Conservation (phyloP, 225 moss, liverwort and hornwort genomes). For the Sphagnum contortum region DNA sequence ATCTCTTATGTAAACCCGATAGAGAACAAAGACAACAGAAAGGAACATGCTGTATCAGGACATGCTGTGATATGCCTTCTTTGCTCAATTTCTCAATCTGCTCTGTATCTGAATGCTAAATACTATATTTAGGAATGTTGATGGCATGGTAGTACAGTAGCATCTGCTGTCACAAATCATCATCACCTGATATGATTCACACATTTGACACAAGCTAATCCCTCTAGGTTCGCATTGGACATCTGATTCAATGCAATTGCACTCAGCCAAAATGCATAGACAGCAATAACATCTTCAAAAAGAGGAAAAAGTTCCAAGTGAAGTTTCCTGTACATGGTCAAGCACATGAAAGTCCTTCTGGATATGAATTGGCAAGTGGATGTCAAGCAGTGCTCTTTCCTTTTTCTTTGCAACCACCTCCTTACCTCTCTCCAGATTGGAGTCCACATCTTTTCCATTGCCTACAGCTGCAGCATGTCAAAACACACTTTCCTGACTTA, state of each 20-base stretch:
- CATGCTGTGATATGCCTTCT: no score
- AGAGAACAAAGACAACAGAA: background rate
- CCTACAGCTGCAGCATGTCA: background rate
- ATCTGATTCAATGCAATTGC: no score
- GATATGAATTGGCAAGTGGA: constrained; percentile 44
- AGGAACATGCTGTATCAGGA: background rate
- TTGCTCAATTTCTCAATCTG: background rate
- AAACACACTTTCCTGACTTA: background rate
- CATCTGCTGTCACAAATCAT: no score
- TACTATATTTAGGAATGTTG: no score
- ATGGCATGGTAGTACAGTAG: no score
- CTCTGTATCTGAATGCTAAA: background rate
- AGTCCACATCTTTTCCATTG: no score
- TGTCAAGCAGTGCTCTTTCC: constrained; percentile 80
- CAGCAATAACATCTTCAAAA: no score
- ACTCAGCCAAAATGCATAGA: no score
- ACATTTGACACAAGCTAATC: no score
- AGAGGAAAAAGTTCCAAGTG: background rate
- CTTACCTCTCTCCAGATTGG: constrained; percentile 7
- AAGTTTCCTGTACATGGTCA: constrained; percentile 13
- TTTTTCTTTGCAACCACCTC: constrained; percentile 67
- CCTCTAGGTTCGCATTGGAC: no score
- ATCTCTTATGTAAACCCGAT: no score
- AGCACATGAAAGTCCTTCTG: constrained; percentile 42
- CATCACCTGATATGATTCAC: no score